Percentiles rank a stretch among this genome's conserved stretches.
phyloP scores from a whole-genome alignment of 257 asterid species.

The Jacaranda mimosifolia region DNA sequence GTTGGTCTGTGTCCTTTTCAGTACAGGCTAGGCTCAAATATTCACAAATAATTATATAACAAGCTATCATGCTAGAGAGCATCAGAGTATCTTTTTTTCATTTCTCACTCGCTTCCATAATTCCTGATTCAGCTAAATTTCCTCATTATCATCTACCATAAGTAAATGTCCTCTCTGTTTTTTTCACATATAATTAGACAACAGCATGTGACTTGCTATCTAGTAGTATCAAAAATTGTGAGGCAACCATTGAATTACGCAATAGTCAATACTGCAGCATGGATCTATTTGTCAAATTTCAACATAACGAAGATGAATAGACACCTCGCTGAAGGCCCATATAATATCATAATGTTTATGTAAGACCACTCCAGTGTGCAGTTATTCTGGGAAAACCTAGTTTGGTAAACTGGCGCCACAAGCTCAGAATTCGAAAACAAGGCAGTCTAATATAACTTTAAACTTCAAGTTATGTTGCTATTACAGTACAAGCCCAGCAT shows the following conservation, averaged over 20 bases:
- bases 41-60: too few relatives aligned
- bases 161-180: background rate
- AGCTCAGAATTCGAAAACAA: background rate
- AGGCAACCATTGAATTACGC: background rate
- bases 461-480: background rate
- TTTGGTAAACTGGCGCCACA: background rate
- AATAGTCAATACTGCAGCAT: background rate
- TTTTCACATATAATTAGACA: constrained; percentile 6
- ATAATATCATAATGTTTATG: background rate
- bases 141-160: constrained; percentile 9
- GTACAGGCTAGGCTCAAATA: too few relatives aligned
- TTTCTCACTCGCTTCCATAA: too few relatives aligned
- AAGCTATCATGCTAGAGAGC: too few relatives aligned
- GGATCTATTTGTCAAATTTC: background rate
- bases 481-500: constrained; percentile 2
- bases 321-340: background rate
- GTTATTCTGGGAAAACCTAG: background rate
- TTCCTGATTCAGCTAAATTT: background rate
- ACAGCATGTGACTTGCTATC: background rate
- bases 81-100: too few relatives aligned
- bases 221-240: background rate
- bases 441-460: background rate
- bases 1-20: too few relatives aligned
- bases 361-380: background rate
- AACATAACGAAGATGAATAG: background rate